Base-by-base conservation (phyloP, 2,329 filamentous ascomycete genomes). In the Tolypocladium pustulatum region DNA sequence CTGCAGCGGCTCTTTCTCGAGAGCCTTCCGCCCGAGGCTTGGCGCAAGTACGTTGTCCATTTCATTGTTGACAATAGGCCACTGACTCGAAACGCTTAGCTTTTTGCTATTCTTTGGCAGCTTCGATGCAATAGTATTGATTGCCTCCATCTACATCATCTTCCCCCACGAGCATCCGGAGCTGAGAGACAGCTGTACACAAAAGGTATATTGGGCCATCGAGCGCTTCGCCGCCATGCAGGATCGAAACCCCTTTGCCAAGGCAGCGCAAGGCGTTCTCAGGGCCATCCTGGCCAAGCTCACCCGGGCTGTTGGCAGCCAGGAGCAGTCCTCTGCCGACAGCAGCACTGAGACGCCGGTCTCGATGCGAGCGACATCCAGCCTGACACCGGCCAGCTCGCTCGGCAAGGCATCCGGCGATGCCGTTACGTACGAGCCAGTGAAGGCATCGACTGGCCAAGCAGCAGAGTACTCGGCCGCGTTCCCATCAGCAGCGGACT, bases 101-200 rank as follows among this genome's bases (percentile, higher is more conserved):
- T 82, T 82, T 63, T 75, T 78, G 20, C 73, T 86, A 4, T 85
- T 86, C 66, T 85, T 84, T 57, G 82, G 81, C 57, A 85, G 81
- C 8, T 86, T 87, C 60, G 84, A 87, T 64, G 83, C 84, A 17
- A 79, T 85, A 25, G 81, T 86, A 20, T 74, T 86, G 58, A 75
- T 85, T 57, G 80, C 83, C 0, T 79, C 81, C 22, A 80, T 86
- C 37, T 85, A 81, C 65, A 85, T 86, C 38, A 67, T 86, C 10
- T 84, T 84, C 61, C 83, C 83, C 1, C 73, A 72, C 27, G 82
- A 85, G 63, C 78, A 84, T 58, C 66, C 70, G 2, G 78, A 81
- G 32, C 68, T 80, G 32, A 65, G 80, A 0, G 70, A 75, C 4
- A 72, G 72, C 30, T 77, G 79, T 0, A 67, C 80, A 10, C 80